These are phyloP conservation scores for Globisporangium polare DNA, from an alignment of 352 stramenopile genomes.

Conservation along the genomic window DNA sequence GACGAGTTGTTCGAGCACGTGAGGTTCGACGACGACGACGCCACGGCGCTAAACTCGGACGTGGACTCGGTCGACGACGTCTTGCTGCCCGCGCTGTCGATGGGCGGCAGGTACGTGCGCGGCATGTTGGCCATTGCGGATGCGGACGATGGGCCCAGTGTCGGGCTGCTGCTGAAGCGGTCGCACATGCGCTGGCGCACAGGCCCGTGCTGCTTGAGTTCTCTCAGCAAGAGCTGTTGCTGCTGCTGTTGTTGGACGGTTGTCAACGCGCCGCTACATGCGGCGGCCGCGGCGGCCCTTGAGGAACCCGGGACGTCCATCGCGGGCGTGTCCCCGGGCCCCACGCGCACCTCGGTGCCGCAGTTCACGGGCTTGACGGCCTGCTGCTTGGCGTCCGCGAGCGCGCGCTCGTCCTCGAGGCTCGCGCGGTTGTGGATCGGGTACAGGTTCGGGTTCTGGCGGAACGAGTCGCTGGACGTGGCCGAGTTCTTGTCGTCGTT, in stretches of 20 bases:
- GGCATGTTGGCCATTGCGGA: conserved; percentile 4
- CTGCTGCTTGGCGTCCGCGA: conserved; percentile 29
- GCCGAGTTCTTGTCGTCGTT: conserved; percentile 44
- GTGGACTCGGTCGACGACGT: conserved; percentile 18
- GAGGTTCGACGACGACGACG: conserved; percentile 2
- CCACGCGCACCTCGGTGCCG: conserved; percentile 16
- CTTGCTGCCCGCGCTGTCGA: conserved; percentile 19
- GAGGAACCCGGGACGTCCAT: conserved; percentile 11
- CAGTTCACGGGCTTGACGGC: neutral
- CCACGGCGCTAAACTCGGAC: conserved; percentile 7
- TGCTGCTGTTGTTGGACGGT: neutral
- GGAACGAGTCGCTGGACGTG: conserved; percentile 59
- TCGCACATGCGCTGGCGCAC: conserved; percentile 20
- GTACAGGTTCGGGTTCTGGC: conserved; percentile 44
- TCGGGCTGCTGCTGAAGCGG: conserved; percentile 11
- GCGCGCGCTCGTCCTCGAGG: conserved; percentile 17
- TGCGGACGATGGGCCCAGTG: neutral
- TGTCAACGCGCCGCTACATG: neutral
- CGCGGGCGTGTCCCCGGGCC: conserved; percentile 6
- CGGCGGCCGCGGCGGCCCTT: neutral
- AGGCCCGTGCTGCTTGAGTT: neutral
- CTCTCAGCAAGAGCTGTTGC: neutral
- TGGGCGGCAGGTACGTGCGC: conserved; percentile 17
- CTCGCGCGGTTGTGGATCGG: conserved; percentile 20
- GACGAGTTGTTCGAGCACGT: conserved; percentile 1